Conservation (phyloP, 1,284 basidiomycete genomes). For the Peniophora sp. region DNA sequence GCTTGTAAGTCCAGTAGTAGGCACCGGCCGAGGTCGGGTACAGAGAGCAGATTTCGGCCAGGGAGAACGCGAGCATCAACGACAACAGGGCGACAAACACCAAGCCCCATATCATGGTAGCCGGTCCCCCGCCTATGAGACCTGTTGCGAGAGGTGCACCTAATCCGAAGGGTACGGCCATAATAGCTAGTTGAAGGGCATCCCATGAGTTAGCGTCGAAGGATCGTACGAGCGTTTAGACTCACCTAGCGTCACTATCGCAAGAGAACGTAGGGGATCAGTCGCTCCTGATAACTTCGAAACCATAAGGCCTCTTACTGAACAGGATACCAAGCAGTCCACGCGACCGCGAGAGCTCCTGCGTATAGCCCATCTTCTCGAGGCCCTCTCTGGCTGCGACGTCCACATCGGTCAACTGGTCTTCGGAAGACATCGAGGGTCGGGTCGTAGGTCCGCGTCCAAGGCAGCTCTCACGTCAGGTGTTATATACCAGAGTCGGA, state of each 20-base stretch:
- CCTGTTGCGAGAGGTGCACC: conserved; percentile 45
- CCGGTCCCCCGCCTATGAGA: conserved; percentile 44
- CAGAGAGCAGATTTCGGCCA: conserved; percentile 47
- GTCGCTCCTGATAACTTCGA: conserved; percentile 15
- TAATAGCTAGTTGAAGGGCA: conserved; percentile 2
- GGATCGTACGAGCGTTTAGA: background rate
- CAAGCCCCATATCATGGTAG: conserved; percentile 42
- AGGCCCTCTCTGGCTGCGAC: conserved; percentile 24
- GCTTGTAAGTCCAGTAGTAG: conserved; percentile 49
- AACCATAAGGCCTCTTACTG: conserved; percentile 30
- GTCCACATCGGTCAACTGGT: conserved; percentile 10
- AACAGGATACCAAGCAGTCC: conserved; percentile 39
- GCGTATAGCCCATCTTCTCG: conserved; percentile 39
- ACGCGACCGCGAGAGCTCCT: conserved; percentile 42
- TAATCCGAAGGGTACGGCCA: conserved; percentile 37
- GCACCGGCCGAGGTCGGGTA: conserved; percentile 52
- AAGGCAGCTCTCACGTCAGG: too few relatives aligned
- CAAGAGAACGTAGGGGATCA: background rate
- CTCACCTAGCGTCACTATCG: conserved; percentile 6
- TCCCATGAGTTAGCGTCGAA: background rate
- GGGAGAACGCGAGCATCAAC: conserved; percentile 37
- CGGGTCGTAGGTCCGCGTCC: too few relatives aligned
- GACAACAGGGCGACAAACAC: conserved; percentile 37
- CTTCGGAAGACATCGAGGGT: too few relatives aligned
- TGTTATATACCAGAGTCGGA: too few relatives aligned